Evolutionary conservation across 1,284 basidiomycete genomes (phyloP).

Genomic region (Flammula alnicola): DNA sequence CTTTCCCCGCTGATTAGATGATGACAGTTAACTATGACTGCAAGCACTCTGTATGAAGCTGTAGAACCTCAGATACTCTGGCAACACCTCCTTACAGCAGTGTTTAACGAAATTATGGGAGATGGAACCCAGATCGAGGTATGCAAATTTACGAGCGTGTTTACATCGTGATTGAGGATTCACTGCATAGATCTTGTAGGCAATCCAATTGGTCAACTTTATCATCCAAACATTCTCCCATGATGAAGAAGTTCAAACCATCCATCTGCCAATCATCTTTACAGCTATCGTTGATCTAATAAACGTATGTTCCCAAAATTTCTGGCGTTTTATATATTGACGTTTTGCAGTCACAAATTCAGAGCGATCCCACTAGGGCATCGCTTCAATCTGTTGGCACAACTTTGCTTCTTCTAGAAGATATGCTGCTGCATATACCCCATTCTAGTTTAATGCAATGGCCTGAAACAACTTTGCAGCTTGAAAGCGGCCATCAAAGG

Average conservation of each 20-base stretch:
- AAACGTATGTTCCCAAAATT: conserved; percentile 46
- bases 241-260: conserved; percentile 80
- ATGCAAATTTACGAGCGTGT: conserved; percentile 5
- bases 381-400: conserved; percentile 45
- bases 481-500: conserved; percentile 37
- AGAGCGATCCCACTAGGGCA: conserved; percentile 38
- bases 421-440: conserved; percentile 58
- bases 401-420: conserved; percentile 55
- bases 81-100: conserved; percentile 70
- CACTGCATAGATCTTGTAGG: conserved; percentile 42
- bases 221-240: conserved; percentile 76
- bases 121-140: conserved; percentile 53
- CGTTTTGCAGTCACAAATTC: conserved; percentile 43
- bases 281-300: conserved; percentile 66
- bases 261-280: conserved; percentile 84
- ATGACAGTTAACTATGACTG: conserved; percentile 83
- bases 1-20: conserved; percentile 15
- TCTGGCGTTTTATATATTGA: conserved; percentile 3
- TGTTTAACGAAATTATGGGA: conserved; percentile 56
- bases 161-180: not conserved
- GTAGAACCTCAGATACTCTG: conserved; percentile 90
- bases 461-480: conserved; percentile 46
- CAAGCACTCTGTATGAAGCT: conserved; percentile 90
- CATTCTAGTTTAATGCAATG: conserved; percentile 53
- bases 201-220: conserved; percentile 67